phyloP scores from a whole-genome alignment of 768 basidiomycete species.

The Naganishia antarctica region DNA sequence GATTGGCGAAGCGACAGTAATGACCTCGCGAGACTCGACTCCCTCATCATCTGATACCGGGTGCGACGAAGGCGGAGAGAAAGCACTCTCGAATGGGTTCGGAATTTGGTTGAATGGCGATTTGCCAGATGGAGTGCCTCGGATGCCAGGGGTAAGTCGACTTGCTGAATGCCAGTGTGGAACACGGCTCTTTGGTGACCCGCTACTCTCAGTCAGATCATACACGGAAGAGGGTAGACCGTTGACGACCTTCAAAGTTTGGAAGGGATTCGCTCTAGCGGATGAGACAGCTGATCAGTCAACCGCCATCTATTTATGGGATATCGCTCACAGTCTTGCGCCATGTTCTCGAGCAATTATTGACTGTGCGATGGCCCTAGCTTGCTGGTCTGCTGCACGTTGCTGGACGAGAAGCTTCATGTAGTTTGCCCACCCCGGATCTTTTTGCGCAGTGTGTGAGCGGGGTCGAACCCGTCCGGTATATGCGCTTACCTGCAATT shows the following conservation, averaged over 20 bases:
- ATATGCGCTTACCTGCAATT: conserved; percentile 41
- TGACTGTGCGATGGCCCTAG: conserved; percentile 46
- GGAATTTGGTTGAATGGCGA: conserved; percentile 9
- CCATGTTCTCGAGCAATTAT: conserved; percentile 37
- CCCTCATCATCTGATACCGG: neutral
- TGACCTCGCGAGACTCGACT: neutral
- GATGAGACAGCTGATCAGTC: neutral
- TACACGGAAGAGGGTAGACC: conserved; percentile 49
- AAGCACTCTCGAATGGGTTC: conserved; percentile 30
- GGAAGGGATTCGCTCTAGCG: conserved; percentile 16
- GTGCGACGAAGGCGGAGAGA: conserved; percentile 7
- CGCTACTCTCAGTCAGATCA: conserved; percentile 32
- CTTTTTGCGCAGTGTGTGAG: conserved; percentile 28
- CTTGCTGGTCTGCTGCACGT: conserved; percentile 48
- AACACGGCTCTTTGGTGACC: neutral
- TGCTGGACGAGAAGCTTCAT: conserved; percentile 45
- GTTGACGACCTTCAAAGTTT: conserved; percentile 45
- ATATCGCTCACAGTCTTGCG: conserved; percentile 27
- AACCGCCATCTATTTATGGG: neutral
- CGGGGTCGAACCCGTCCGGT: neutral
- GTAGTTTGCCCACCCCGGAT: conserved; percentile 46
- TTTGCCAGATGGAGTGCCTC: neutral
- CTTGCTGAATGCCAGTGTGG: neutral
- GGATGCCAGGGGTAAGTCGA: conserved; percentile 12
- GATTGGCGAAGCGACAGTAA: conserved; percentile 3